Conservation (phyloP, 306 rosid species). For the Dalbergia oliveri region DNA sequence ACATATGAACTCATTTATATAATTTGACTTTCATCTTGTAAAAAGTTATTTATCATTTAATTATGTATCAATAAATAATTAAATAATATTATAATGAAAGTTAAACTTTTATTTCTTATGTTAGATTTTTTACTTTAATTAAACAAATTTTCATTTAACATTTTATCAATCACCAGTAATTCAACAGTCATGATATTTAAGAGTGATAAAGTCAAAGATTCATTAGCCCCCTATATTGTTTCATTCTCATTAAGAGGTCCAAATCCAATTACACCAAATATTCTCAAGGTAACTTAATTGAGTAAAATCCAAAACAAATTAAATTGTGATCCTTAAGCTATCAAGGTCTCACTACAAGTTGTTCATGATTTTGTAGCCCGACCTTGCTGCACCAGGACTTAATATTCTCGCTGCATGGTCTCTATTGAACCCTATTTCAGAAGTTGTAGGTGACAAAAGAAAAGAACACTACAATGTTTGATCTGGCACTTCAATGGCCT, state of each 20-base stretch:
- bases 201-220: constrained; percentile 41
- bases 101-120: not conserved
- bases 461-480: not conserved
- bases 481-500: constrained; percentile 64
- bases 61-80: not conserved
- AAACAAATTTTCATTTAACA: not conserved
- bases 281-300: constrained; percentile 53
- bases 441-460: constrained; percentile 35
- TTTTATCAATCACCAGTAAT: constrained; percentile 20
- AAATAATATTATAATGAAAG: no score
- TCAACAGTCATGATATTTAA: constrained; percentile 55
- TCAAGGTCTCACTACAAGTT: not conserved
- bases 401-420: constrained; percentile 60
- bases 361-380: constrained; percentile 52
- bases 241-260: constrained; percentile 70
- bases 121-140: no score
- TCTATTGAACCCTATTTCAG: constrained; percentile 16
- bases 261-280: constrained; percentile 46
- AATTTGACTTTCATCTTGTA: not conserved
- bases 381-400: constrained; percentile 52
- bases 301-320: not conserved
- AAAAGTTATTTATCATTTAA: no score
- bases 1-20: no score
- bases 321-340: not conserved
- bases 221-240: constrained; percentile 48